A percentile compares a stretch with the other conserved stretches of the same genome.
Conservation (phyloP, 148 eudicot genomes). For the Tetragonia tetragonoides region DNA sequence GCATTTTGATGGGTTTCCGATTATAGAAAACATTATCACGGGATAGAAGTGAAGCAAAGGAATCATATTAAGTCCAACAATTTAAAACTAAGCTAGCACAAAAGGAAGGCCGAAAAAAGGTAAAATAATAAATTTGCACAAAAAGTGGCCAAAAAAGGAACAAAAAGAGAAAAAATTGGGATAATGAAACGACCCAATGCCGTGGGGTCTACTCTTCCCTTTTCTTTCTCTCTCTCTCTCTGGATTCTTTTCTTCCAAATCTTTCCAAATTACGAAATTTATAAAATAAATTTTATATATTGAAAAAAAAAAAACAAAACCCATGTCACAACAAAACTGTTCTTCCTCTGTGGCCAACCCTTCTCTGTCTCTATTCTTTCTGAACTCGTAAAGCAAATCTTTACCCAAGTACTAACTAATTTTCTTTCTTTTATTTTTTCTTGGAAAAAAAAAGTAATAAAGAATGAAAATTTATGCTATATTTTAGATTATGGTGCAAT, state of each 20-base stretch:
- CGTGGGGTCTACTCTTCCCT: slow-evolving; percentile 33
- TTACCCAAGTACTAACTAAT: slow-evolving; percentile 9
- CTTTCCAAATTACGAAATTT: slow-evolving; percentile 2
- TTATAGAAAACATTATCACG: too few relatives aligned
- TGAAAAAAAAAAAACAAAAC: neutral
- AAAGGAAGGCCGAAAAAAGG: too few relatives aligned
- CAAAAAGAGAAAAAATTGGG: neutral
- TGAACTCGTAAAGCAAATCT: slow-evolving; percentile 34
- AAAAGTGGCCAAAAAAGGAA: neutral
- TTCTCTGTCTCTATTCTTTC: slow-evolving; percentile 29
- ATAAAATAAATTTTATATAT: slow-evolving; percentile 21
- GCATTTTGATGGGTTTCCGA: too few relatives aligned
- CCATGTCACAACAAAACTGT: slow-evolving; percentile 10
- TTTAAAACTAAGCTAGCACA: too few relatives aligned
- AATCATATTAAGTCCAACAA: too few relatives aligned
- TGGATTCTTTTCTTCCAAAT: slow-evolving; percentile 17
- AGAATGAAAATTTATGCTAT: too few relatives aligned
- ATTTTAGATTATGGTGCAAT: neutral
- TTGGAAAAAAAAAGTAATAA: neutral
- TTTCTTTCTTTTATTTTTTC: neutral
- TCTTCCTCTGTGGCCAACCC: slow-evolving; percentile 25
- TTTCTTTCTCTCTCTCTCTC: neutral
- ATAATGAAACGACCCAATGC: neutral
- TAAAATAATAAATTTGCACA: too few relatives aligned
- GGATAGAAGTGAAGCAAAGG: too few relatives aligned